Evolutionary conservation across 805 yeast genomes (phyloP).

Genomic region (Pichia rugopelliculosa): DNA sequence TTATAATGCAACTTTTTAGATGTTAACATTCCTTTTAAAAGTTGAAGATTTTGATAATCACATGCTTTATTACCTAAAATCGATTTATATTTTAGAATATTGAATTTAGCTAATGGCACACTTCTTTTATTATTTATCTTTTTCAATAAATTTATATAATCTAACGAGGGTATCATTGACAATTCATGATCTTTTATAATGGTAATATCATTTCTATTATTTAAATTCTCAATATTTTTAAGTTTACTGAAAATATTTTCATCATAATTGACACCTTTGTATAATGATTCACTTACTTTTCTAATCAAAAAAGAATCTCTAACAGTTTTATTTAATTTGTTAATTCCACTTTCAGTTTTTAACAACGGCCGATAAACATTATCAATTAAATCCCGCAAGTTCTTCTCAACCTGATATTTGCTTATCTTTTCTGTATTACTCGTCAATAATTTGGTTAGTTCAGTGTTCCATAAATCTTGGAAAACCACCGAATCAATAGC

Average conservation of each 20-base stretch:
- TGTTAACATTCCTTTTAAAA: slow-evolving; percentile 7
- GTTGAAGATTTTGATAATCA: slow-evolving; percentile 16
- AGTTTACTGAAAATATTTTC: slow-evolving; percentile 8
- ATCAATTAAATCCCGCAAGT: slow-evolving; percentile 16
- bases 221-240: slow-evolving; percentile 13
- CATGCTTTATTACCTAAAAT: slow-evolving; percentile 17
- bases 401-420: slow-evolving; percentile 4
- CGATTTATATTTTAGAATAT: slow-evolving; percentile 13
- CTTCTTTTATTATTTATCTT: slow-evolving; percentile 2
- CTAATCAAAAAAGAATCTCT: slow-evolving; percentile 9
- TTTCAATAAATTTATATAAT: slow-evolving; percentile 9
- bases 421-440: neutral
- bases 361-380: slow-evolving; percentile 16
- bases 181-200: slow-evolving; percentile 20
- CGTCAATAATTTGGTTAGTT: slow-evolving; percentile 9
- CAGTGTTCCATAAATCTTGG: slow-evolving; percentile 14
- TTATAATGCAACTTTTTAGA: slow-evolving; percentile 3
- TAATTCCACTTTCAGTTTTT: slow-evolving; percentile 2
- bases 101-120: neutral
- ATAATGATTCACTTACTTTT: slow-evolving; percentile 6
- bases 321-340: slow-evolving; percentile 6
- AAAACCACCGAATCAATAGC: neutral
- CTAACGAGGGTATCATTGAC: slow-evolving; percentile 15
- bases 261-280: slow-evolving; percentile 5
- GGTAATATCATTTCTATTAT: slow-evolving; percentile 16